Percentiles rank a stretch among this genome's conserved stretches.
These are phyloP conservation scores for Chalaropsis ovoidea DNA, from an alignment of 2,329 filamentous ascomycete species.

Conservation along the genomic window DNA sequence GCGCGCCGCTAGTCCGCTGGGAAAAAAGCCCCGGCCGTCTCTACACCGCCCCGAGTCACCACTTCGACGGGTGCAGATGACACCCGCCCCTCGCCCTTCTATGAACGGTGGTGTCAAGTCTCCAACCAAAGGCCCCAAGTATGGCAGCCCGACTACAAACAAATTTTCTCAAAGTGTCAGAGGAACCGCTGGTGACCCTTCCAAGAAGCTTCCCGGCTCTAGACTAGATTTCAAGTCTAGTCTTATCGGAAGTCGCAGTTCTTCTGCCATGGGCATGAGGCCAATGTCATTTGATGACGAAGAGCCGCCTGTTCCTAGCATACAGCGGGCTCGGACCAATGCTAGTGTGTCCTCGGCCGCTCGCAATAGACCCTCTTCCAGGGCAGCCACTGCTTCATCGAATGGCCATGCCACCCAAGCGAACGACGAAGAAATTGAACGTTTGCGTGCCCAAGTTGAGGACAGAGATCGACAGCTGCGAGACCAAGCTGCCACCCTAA, in stretches of 20 bases:
- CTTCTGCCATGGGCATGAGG: conserved; percentile 46
- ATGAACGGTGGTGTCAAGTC: conserved; percentile 41
- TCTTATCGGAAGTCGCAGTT: conserved; percentile 48
- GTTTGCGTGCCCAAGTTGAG: conserved; percentile 62
- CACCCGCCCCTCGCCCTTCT: conserved; percentile 45
- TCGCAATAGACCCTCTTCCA: conserved; percentile 37
- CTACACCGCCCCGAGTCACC: conserved; percentile 85
- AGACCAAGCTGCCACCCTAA: conserved; percentile 70
- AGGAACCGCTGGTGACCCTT: conserved; percentile 51
- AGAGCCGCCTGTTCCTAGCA: conserved; percentile 33
- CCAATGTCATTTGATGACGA: conserved; percentile 46
- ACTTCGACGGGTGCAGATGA: conserved; percentile 56
- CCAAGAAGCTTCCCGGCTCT: conserved; percentile 43
- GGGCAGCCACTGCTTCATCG: conserved; percentile 36
- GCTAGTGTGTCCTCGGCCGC: conserved; percentile 46
- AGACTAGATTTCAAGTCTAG: conserved; percentile 38
- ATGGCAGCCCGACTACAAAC: conserved; percentile 46
- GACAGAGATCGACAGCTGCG: conserved; percentile 80
- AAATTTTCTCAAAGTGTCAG: conserved; percentile 54
- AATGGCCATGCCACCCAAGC: conserved; percentile 48
- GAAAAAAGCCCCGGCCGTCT: conserved; percentile 57
- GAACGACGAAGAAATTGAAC: conserved; percentile 62
- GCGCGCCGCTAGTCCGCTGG: conserved; percentile 59
- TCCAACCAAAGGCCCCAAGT: conserved; percentile 39
- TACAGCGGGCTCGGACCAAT: conserved; percentile 34